A percentile compares a stretch with the other conserved stretches of the same genome.
Conservation (phyloP, 352 stramenopile species). For the Phytopythium chamaehyphon region DNA sequence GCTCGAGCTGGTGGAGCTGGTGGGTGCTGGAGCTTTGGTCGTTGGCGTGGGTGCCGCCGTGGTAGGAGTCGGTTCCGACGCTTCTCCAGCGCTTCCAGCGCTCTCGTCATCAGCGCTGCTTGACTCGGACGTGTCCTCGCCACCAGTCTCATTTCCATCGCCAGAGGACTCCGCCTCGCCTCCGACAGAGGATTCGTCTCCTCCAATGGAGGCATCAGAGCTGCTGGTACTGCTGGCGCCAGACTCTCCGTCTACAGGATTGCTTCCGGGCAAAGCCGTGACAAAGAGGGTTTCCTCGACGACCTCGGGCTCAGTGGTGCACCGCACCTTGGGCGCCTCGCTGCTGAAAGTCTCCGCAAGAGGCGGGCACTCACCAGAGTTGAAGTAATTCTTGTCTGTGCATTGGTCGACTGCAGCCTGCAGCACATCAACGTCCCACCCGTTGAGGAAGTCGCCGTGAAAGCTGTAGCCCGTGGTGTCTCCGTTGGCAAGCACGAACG, state of each 20-base stretch:
- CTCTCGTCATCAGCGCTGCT: neutral
- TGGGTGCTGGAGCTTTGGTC: neutral
- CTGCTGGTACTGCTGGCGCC: neutral
- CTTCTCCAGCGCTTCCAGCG: neutral
- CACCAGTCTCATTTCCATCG: too few relatives aligned
- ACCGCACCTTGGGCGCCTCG: slow-evolving; percentile 23
- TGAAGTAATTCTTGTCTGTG: slow-evolving; percentile 47
- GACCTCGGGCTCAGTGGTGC: slow-evolving; percentile 32
- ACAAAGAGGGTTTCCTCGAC: slow-evolving; percentile 24
- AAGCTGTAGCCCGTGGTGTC: slow-evolving; percentile 44
- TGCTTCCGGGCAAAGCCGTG: slow-evolving; percentile 28
- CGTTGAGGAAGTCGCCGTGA: slow-evolving; percentile 52
- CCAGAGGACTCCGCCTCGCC: slow-evolving; percentile 10
- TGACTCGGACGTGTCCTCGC: too few relatives aligned
- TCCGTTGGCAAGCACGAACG: slow-evolving; percentile 46
- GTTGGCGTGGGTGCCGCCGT: neutral
- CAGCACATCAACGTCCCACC: slow-evolving; percentile 39
- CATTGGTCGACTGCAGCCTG: slow-evolving; percentile 40
- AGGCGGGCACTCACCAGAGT: slow-evolving; percentile 35
- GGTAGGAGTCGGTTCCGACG: too few relatives aligned
- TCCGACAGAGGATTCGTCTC: slow-evolving; percentile 8
- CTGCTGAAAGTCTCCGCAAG: slow-evolving; percentile 31
- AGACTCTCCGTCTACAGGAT: slow-evolving; percentile 17
- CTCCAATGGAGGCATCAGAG: slow-evolving; percentile 1
- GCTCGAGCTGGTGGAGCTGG: slow-evolving; percentile 1